A percentile compares a stretch with the other conserved stretches of the same genome.
Conservation (phyloP, 768 basidiomycete species). For the Suillus placidus region DNA sequence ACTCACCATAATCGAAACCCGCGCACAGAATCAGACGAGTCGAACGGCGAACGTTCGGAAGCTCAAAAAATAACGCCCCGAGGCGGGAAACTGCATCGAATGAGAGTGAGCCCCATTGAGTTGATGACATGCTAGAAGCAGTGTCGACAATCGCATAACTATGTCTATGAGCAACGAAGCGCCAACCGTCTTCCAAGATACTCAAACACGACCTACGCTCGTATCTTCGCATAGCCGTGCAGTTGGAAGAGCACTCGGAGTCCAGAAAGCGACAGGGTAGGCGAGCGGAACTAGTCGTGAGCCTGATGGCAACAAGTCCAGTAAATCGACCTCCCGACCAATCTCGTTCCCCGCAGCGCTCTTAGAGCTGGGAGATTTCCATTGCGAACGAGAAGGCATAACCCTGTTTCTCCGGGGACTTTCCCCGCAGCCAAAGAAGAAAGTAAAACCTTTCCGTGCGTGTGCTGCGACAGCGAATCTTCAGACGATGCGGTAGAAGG, state of each 20-base stretch:
- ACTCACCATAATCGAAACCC: slow-evolving; percentile 25
- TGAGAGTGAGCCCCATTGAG: slow-evolving; percentile 94
- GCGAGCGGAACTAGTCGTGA: slow-evolving; percentile 42
- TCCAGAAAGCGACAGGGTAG: slow-evolving; percentile 59
- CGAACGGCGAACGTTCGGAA: slow-evolving; percentile 56
- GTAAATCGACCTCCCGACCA: slow-evolving; percentile 51
- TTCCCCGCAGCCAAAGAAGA: slow-evolving; percentile 79
- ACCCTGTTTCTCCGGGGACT: slow-evolving; percentile 91
- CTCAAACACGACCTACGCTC: slow-evolving; percentile 63
- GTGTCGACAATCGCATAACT: slow-evolving; percentile 82
- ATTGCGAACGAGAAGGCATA: slow-evolving; percentile 49
- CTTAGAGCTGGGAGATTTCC: slow-evolving; percentile 81
- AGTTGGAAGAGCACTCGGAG: slow-evolving; percentile 39
- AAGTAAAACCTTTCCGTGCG: slow-evolving; percentile 61
- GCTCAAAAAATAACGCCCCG: slow-evolving; percentile 51
- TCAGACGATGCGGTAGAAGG: slow-evolving; percentile 55
- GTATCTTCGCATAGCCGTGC: slow-evolving; percentile 71
- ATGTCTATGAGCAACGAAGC: slow-evolving; percentile 79
- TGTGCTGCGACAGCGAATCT: slow-evolving; percentile 87
- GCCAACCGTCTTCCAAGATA: slow-evolving; percentile 41
- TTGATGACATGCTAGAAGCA: slow-evolving; percentile 50
- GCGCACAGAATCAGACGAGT: slow-evolving; percentile 19
- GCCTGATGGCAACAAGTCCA: slow-evolving; percentile 28
- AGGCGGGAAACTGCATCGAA: slow-evolving; percentile 47
- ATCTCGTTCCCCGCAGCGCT: slow-evolving; percentile 60